These are phyloP conservation scores for Kodamaea fukazawae DNA, from an alignment of 805 yeast genomes.

Conservation along the genomic window DNA sequence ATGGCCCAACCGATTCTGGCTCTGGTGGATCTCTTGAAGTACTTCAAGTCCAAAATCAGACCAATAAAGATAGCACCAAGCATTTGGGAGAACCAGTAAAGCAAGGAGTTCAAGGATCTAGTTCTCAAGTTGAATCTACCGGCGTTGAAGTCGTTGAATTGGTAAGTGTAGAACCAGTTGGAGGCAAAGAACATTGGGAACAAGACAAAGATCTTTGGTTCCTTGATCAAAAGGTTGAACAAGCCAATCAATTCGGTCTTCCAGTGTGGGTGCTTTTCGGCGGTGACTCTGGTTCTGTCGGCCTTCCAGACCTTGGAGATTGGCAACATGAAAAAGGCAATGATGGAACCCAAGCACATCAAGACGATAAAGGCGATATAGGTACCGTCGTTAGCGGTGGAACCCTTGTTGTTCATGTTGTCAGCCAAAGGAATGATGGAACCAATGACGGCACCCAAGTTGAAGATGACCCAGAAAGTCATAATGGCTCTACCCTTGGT, in stretches of 20 bases:
- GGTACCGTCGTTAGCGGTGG: conserved; percentile 45
- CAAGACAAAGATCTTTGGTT: conserved; percentile 46
- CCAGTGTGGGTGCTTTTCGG: conserved; percentile 45
- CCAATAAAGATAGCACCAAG: conserved; percentile 54
- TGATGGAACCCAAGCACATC: conserved; percentile 45
- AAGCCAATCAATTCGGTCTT: conserved; percentile 44
- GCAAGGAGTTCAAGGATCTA: conserved; percentile 57
- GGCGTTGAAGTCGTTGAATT: conserved; percentile 56
- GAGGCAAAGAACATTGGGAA: conserved; percentile 65
- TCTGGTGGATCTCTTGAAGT: conserved; percentile 42
- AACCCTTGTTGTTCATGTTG: conserved; percentile 39
- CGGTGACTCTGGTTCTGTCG: conserved; percentile 49
- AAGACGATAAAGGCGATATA: conserved; percentile 53
- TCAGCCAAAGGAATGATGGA: conserved; percentile 55
- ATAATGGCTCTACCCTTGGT: conserved; percentile 53
- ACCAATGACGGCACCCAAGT: conserved; percentile 62
- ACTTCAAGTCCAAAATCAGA: conserved; percentile 42
- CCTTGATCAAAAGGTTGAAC: conserved; percentile 32
- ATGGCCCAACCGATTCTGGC: conserved; percentile 45
- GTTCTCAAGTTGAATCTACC: conserved; percentile 57
- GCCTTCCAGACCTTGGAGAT: conserved; percentile 46
- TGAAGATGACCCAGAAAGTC: conserved; percentile 60
- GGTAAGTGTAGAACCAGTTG: conserved; percentile 67
- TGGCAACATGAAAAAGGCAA: conserved; percentile 50
- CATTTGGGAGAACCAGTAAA: conserved; percentile 63